These are phyloP conservation scores for Thalia dealbata DNA, from an alignment of 176 grass and related monocot species.

Conservation along the genomic window DNA sequence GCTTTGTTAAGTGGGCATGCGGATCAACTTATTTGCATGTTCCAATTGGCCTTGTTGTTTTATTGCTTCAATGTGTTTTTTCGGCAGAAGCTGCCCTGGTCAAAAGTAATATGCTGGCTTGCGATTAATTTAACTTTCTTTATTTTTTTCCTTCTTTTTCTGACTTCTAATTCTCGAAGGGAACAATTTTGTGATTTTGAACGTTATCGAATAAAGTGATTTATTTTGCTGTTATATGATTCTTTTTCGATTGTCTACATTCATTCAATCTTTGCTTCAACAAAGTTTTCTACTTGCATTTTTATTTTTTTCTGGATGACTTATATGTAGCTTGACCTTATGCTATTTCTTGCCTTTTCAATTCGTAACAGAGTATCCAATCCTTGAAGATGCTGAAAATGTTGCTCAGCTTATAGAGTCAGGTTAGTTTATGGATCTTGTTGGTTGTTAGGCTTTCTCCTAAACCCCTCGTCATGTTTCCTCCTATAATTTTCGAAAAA, in stretches of 20 bases:
- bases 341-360: not conserved
- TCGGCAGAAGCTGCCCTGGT: not conserved
- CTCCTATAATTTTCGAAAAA: no score
- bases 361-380: not conserved
- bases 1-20: not conserved
- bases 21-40: not conserved
- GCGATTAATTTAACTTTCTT: not conserved
- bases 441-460: not conserved
- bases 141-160: not conserved
- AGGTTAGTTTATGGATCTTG: not conserved
- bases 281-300: not conserved
- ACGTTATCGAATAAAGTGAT: not conserved
- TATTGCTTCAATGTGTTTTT: not conserved
- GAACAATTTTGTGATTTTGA: not conserved
- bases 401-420: not conserved
- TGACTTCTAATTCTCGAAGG: not conserved
- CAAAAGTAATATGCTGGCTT: not conserved
- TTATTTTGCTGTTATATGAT: not conserved
- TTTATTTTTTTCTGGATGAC: not conserved
- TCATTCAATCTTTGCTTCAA: not conserved
- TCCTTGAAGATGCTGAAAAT: not conserved
- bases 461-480: not conserved
- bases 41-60: not conserved
- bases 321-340: not conserved
- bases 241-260: not conserved